Evolutionary conservation across 345 rosid genomes (phyloP).

Genomic region (Reutealis trisperma): DNA sequence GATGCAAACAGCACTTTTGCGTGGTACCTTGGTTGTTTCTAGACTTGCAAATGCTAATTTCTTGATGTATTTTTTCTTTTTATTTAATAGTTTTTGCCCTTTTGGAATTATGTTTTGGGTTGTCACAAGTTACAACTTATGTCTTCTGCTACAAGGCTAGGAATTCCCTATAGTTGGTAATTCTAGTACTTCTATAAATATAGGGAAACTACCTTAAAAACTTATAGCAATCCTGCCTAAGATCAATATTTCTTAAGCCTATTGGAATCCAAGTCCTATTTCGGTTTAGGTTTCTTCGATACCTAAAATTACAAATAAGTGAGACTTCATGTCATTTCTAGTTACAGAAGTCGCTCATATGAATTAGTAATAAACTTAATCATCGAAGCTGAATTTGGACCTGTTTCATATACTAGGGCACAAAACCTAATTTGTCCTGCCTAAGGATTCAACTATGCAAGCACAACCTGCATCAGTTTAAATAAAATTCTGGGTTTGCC

Average conservation of each 20-base stretch:
- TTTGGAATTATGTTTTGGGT: neutral
- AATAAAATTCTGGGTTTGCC: neutral
- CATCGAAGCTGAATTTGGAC: neutral
- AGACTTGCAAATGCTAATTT: neutral
- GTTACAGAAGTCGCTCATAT: neutral
- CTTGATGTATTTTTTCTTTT: neutral
- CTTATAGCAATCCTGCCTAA: neutral
- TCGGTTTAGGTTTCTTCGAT: neutral
- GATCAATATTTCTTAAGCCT: neutral
- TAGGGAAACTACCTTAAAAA: neutral
- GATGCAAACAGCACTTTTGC: neutral
- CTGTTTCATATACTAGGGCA: neutral
- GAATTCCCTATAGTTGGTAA: neutral
- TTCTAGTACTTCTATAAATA: neutral
- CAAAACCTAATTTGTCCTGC: neutral
- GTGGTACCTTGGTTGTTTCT: neutral
- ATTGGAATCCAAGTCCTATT: neutral
- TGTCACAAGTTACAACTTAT: neutral
- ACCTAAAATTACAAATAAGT: neutral
- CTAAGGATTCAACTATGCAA: neutral
- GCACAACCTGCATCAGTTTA: neutral
- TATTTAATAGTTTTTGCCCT: neutral
- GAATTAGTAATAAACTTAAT: too few species aligned
- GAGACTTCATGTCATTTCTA: neutral
- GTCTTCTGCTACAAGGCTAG: neutral